Base-by-base conservation (phyloP, 495 filamentous ascomycete species). In the Saxispiralis lemnorum region DNA sequence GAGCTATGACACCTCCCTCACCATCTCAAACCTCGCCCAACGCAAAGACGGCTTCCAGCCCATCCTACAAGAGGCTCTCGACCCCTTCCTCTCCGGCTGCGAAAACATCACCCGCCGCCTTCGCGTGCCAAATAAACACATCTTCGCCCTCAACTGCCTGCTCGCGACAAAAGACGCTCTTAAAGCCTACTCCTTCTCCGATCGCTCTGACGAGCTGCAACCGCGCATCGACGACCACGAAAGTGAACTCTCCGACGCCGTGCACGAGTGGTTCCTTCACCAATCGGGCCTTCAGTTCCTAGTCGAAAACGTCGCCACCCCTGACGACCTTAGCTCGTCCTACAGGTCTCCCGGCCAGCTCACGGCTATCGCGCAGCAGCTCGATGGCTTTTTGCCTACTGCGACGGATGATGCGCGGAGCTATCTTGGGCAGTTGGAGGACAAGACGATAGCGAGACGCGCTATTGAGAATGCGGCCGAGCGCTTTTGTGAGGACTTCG, bases 321-420 rank as follows among this genome's bases (percentile, higher is more conserved):
- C 72, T 16, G 39, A 66, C 11, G 53, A 68, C 35, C 56, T 75
- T 6, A 58, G 64, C 16, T 60, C 66, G 6, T 70, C 82, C n/a
- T 63, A 67, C 14, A 60, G 50, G 10, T 61, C 68, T 1, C 61
- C 71, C 15, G 76, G 87, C 56, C 74, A 81, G 44, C 68, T 95
- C 17, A 62, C 69, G 11, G 57, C 63, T 31, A 76, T 78, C 6
- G 79, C 78, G 54, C 82, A 92, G 53, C 70, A 72, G 19, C 72
- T 97, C 3, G 92, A 97, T 58, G 77, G 82, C 49, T 96, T 94
- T 61, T 68, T 97, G 16, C 86, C 87, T 0, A 88, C 83, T 7
- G 89, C 88, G 7, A 62, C 93, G 14, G 89, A 94, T 72, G 89
- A 97, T 57, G 84, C 87, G 2, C 70, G 77, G 44, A 76, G 89